phyloP scores from a whole-genome alignment of 1,284 basidiomycete species.

The Sanghuangporus weigelae region DNA sequence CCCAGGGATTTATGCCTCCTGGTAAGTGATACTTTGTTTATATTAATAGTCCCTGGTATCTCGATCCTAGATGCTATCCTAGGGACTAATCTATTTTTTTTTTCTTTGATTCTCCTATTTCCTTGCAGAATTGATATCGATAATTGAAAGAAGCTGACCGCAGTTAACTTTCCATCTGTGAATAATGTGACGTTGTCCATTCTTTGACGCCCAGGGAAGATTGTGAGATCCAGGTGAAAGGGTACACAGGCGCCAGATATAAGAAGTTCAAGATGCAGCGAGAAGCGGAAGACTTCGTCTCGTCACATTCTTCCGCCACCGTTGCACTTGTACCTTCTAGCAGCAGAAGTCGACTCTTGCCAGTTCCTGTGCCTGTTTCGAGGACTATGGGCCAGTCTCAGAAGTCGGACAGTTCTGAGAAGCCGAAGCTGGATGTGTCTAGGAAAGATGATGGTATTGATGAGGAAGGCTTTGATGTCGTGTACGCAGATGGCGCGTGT shows the following conservation, averaged over 20 bases:
- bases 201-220: slow-evolving; percentile 40
- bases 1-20: slow-evolving; percentile 36
- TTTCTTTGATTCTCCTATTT: not conserved
- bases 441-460: slow-evolving; percentile 14
- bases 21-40: slow-evolving; percentile 25
- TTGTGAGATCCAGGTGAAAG: slow-evolving; percentile 53
- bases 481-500: slow-evolving; percentile 81
- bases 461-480: slow-evolving; percentile 39
- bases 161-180: not conserved
- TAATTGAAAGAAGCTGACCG: not conserved
- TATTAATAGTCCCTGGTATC: not conserved
- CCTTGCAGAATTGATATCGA: not conserved
- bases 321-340: not conserved
- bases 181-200: no score
- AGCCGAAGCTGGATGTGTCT: not conserved
- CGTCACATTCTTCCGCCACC: not conserved
- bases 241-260: slow-evolving; percentile 50
- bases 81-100: not conserved
- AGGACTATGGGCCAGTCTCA: not conserved
- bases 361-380: not conserved
- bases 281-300: slow-evolving; percentile 42
- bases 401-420: not conserved
- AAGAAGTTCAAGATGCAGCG: slow-evolving; percentile 52
- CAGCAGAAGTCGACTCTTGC: not conserved
- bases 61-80: not conserved